Evolutionary conservation across 2,329 filamentous ascomycete species (phyloP), one percentile per base, ranked within the genome.

Genomic region (Arachnomyces sp.): DNA sequence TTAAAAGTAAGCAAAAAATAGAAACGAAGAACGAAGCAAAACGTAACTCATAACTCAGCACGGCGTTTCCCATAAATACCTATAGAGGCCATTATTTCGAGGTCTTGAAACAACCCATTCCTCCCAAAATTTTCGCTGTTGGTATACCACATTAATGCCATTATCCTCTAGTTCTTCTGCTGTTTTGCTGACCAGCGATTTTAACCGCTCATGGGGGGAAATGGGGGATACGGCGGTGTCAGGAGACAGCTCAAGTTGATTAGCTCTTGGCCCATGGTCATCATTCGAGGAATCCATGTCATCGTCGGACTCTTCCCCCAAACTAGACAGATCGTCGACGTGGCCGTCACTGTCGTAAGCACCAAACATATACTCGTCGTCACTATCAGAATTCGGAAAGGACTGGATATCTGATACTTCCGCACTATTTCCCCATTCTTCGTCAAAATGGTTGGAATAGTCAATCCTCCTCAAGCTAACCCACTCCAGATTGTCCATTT

Each of bases 381-480:
- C 44, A 30, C 41, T 44, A 28, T 52, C 48, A 7, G 44, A 47
- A 31, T 49, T 46, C 3, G 44, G 44, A 28, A 49, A 49, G 1
- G 43, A 49, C 40, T 49, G 39, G 36, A 40, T 36, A 39, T 47
- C 38, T 14, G 34, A 46, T 15, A 52, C 45, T 31, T 54, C 49
- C n/a, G 51, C 47, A 5, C 49, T 50, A 4, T 47, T 47, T 3
- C 50, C 44, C 28, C 44, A 50, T 16, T 49, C 60, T 17, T 67
- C 64, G 44, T 78, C 72, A 43, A 75, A 76, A 38, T 73, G 65
- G 28, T 61, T 65, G 2, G 69, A 71, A 50, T 83, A 83, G 29
- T 77, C 74, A 35, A 82, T 77, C 4, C 75, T 63, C 28, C 75
- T 66, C n/a, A 84, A 59, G 48, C 77, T 77, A 21, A 83, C 69